Evolutionary conservation across 768 basidiomycete species (phyloP), one percentile per base, ranked within the genome.

Genomic region (Lepiota venenata): DNA sequence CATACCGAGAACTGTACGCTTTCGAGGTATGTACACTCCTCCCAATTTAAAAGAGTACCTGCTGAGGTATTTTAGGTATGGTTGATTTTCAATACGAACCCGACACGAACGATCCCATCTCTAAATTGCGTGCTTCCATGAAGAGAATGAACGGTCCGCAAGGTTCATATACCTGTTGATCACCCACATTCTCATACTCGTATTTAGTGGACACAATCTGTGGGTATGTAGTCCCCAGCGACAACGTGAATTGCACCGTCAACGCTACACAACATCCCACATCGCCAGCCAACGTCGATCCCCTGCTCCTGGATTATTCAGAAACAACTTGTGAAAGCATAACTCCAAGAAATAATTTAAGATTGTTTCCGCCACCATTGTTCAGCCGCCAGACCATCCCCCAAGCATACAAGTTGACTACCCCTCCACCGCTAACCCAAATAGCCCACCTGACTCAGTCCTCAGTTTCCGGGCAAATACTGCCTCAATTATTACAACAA

Each of bases 31-130:
- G 87, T 75, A 16, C 39, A 20, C 21, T 56, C 35, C 9, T 20
- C 9, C 36, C n/a, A 40, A 42, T 20, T 11, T 38, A 51, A 25
- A 48, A 42, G n/a, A 38, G n/a, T 8, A 32, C 8, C 2, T 11
- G 47, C 56, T 12, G 43, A 35, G 54, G n/a, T 36, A 16, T 20
- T 51, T 29, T 54, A 98, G 96, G 85, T 54, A 93, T 98, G 90
- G 91, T 86, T 37, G 96, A 98, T 67, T 97, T 84, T 66, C 94
- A 97, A 68, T 97, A 85, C 68, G 80, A 85, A 56, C 92, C 92
- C 1, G 76, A 88, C 53, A 71, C 76, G 65, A 67, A 81, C 12
- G 93, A 96, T 62, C 84, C 87, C 2, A 71, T 92, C 3, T 68
- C 84, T 2, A 73, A 82, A 54, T 70, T 98, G 50, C 84, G 91